Percentiles rank a stretch among this genome's conserved stretches.
These are phyloP conservation scores for Yarrowia deformans DNA, from an alignment of 805 yeast genomes.

Conservation along the genomic window DNA sequence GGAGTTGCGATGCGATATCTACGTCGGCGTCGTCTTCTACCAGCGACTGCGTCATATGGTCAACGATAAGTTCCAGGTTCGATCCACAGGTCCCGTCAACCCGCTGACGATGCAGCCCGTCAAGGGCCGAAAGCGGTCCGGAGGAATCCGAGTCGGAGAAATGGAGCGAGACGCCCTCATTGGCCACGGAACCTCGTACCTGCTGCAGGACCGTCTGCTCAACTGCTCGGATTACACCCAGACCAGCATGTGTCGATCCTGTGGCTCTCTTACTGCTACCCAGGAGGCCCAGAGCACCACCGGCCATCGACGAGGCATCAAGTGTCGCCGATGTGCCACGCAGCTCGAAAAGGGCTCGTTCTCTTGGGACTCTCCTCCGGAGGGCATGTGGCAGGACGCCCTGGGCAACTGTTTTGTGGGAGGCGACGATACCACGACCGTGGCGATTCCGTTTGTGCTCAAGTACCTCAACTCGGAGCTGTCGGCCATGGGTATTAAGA, in stretches of 20 bases:
- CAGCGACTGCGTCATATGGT: conserved; percentile 99
- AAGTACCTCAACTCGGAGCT: conserved; percentile 94
- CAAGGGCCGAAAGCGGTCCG: conserved; percentile 97
- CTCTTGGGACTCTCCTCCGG: conserved; percentile 48
- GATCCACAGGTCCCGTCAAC: conserved; percentile 98
- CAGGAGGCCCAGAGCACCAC: conserved; percentile 91
- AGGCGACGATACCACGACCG: conserved; percentile 91
- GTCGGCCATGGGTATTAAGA: conserved; percentile 96
- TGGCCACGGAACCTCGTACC: conserved; percentile 97
- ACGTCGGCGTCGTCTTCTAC: conserved; percentile 95
- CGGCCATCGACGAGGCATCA: conserved; percentile 75
- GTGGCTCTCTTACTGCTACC: conserved; percentile 91
- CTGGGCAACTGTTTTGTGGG: conserved; percentile 91
- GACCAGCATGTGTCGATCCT: conserved; percentile 84
- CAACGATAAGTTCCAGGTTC: conserved; percentile 98
- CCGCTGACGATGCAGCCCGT: conserved; percentile 98
- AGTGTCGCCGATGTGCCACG: conserved; percentile 92
- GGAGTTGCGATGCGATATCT: conserved; percentile 93
- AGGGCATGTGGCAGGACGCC: conserved; percentile 91
- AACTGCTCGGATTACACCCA: conserved; percentile 97
- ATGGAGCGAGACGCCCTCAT: conserved; percentile 99
- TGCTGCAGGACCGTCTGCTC: conserved; percentile 90
- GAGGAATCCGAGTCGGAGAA: conserved; percentile 99
- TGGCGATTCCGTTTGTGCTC: conserved; percentile 95
- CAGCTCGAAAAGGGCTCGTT: conserved; percentile 49